Base-by-base conservation (phyloP, 2,329 filamentous ascomycete genomes). In the Aspergillus caelatus region DNA sequence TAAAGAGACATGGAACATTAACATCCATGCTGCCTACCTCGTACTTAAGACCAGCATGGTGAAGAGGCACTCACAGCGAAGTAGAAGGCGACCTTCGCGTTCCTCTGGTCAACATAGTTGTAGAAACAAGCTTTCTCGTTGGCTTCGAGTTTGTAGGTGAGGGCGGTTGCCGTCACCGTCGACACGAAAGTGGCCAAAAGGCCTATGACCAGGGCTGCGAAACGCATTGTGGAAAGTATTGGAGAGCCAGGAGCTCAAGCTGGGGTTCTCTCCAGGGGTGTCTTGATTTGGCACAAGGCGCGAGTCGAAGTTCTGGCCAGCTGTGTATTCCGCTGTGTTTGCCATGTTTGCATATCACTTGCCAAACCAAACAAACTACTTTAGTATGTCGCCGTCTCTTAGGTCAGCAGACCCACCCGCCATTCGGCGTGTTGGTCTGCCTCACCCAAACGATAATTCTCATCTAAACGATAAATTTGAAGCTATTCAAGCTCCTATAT, bases 41-140 rank as follows among this genome's bases (percentile, higher is more conserved):
- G 4, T 45, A 60, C 8, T 34, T 16, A 39, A 14, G 43, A n/a
- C 45, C 21, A 41, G 5, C 12, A n/a, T 30, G n/a, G 26, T 21
- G 19, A 41, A n/a, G 57, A 52, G 34, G 63, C 59, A 82, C 90
- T 70, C 83, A 99, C 95, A 65, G 95, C 96, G 81, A 99, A 99
- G 84, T 99, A 99, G 77, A 99, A 99, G 57, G 95, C 94, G 70
- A 99, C 85, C 87, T 99, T 99, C 73, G 91, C 88, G 71, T 90
- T 90, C 77, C 87, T 86, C 77, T 91, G 87, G 68, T 93, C 88
- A 61, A 94, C 90, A 70, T 88, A 83, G 62, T 92, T 87, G 79
- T 91, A 97, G 87, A 99, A 99, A 84, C 95, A 99, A 65, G 95
- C 93, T 81, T 92, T 93, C 84, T 98, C 95, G 82, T 96, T 92